Conservation (phyloP, 73 alveolate genomes). For the Tetrahymena thermophila region DNA sequence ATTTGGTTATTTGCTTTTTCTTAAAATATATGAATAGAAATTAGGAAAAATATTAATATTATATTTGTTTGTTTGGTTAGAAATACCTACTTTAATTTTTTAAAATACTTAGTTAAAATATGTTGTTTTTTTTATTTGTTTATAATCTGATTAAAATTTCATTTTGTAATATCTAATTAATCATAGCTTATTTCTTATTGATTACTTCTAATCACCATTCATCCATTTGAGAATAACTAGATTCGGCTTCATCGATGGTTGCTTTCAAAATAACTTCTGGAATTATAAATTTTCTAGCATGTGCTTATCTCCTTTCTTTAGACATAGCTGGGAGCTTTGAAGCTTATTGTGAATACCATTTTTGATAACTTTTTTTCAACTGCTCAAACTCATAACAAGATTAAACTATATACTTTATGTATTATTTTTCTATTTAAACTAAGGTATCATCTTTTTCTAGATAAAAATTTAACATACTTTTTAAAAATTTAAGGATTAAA, state of each 20-base stretch:
- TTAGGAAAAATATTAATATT: background rate
- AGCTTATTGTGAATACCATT: background rate
- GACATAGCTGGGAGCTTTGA: background rate
- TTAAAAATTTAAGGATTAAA: background rate
- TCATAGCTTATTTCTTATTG: background rate
- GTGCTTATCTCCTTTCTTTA: background rate
- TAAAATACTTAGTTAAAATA: background rate
- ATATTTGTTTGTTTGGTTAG: background rate
- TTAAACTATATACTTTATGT: background rate
- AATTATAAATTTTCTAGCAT: background rate
- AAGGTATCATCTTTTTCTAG: background rate
- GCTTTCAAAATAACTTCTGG: background rate
- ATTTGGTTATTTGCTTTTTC: background rate
- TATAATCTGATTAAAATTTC: no score
- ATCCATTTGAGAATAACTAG: background rate
- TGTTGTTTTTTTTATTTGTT: background rate
- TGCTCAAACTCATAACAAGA: background rate
- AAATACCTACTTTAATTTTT: no score
- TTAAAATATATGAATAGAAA: background rate
- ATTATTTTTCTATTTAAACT: background rate
- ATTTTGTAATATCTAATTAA: no score
- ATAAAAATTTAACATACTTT: background rate
- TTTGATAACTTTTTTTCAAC: background rate
- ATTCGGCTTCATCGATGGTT: background rate
- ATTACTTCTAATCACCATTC: background rate